phyloP scores from a whole-genome alignment of 306 rosid genomes.

The Purshia tridentata region DNA sequence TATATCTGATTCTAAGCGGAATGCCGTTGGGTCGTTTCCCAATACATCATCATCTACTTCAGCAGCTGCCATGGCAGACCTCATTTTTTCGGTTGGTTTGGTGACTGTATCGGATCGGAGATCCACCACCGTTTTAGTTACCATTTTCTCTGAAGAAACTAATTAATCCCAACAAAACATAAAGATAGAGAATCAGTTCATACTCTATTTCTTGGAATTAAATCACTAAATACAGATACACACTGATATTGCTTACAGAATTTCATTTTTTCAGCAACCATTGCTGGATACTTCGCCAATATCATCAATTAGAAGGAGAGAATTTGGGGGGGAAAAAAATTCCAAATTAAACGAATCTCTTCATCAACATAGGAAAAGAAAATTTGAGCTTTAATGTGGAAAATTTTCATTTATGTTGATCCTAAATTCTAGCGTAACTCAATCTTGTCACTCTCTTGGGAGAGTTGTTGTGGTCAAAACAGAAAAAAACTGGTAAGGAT shows the following conservation, averaged over 20 bases:
- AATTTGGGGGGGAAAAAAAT: not conserved
- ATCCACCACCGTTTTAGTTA: conserved; percentile 72
- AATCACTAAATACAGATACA: not conserved
- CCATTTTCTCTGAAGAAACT: conserved; percentile 55
- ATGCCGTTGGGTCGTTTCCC: conserved; percentile 68
- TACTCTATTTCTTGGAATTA: not conserved
- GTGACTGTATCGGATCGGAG: conserved; percentile 90
- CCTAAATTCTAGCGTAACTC: conserved; percentile 6
- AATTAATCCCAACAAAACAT: conserved; percentile 16
- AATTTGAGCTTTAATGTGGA: not conserved
- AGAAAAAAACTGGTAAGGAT: not conserved
- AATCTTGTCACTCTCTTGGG: not conserved
- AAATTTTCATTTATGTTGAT: not conserved
- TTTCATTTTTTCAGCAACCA: conserved; percentile 34
- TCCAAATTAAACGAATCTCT: not conserved
- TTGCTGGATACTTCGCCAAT: conserved; percentile 6
- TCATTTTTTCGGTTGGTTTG: conserved; percentile 77
- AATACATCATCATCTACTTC: conserved; percentile 88
- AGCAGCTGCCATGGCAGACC: conserved; percentile 85
- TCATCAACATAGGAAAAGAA: not conserved
- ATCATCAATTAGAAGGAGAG: conserved; percentile 3
- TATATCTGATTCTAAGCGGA: conserved; percentile 65
- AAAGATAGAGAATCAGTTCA: conserved; percentile 13
- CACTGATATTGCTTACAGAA: conserved; percentile 22
- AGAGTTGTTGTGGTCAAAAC: not conserved